Evolutionary conservation across 1,139 yeast genomes (phyloP).

Genomic region (Kazachstania sp.): DNA sequence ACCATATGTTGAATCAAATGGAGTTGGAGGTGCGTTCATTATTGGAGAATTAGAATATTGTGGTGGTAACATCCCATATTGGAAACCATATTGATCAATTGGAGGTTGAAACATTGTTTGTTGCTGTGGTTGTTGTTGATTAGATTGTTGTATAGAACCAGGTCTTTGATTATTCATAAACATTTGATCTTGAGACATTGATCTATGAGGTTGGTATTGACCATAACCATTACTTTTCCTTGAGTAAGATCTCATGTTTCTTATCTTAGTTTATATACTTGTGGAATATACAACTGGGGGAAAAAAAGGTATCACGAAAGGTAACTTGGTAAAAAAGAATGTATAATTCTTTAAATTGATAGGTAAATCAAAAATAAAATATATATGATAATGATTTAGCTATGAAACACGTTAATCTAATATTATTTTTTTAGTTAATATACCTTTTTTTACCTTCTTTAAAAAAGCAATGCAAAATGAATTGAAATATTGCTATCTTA

Average conservation of each 20-base stretch:
- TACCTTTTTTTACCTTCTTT: too few species aligned
- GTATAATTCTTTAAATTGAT: too few species aligned
- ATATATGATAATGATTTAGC: too few species aligned
- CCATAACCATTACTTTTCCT: conserved; percentile 6
- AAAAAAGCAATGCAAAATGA: too few species aligned
- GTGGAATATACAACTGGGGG: too few species aligned
- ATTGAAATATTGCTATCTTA: too few species aligned
- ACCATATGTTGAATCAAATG: conserved; percentile 47
- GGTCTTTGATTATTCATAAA: not conserved
- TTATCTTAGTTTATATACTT: too few species aligned
- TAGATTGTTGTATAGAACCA: not conserved
- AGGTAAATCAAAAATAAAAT: too few species aligned
- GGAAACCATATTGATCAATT: conserved; percentile 2
- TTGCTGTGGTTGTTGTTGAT: not conserved
- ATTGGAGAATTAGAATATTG: conserved; percentile 17
- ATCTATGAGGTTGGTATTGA: not conserved
- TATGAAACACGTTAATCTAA: too few species aligned
- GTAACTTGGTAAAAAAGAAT: too few species aligned
- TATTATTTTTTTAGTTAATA: too few species aligned
- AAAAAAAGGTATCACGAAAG: too few species aligned
- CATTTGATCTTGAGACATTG: not conserved
- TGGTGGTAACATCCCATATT: conserved; percentile 11
- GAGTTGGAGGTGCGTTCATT: conserved; percentile 37
- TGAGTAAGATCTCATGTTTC: conserved; percentile 5
- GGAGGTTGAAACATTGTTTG: conserved; percentile 4